These are phyloP conservation scores for Metarhizium humberi DNA, from an alignment of 2,329 filamentous ascomycete species.

Conservation along the genomic window DNA sequence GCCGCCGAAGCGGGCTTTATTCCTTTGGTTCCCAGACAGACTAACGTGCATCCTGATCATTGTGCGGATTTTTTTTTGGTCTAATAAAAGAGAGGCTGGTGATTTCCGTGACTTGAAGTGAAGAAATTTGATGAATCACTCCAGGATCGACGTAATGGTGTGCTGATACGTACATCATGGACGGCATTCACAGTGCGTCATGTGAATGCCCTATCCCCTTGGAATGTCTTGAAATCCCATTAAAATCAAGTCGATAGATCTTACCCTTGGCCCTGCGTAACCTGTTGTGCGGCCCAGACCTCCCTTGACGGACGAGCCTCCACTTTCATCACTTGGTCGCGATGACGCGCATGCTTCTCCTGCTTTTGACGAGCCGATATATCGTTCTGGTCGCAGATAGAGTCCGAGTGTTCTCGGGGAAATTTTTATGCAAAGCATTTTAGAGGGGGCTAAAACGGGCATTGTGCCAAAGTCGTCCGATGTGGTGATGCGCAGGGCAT, in stretches of 20 bases:
- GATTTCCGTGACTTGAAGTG: no score
- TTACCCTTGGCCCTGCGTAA: not conserved
- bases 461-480: not conserved
- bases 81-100: no score
- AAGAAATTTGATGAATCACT: no score
- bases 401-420: not conserved
- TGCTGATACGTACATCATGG: not conserved
- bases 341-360: no score
- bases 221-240: not conserved
- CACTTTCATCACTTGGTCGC: not conserved
- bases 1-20: not conserved
- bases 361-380: not conserved
- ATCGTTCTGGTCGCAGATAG: not conserved
- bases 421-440: not conserved
- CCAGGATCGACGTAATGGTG: no score
- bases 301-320: not conserved
- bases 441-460: not conserved
- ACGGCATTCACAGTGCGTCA: not conserved
- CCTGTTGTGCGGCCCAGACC: not conserved
- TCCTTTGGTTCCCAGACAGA: not conserved
- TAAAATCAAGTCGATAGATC: not conserved
- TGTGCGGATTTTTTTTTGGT: no score
- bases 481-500: not conserved
- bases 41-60: no score
- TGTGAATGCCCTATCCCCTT: not conserved